A percentile compares a stretch with the other conserved stretches of the same genome.
Conservation (phyloP, 2,329 filamentous ascomycete species). For the Botrytis aclada region DNA sequence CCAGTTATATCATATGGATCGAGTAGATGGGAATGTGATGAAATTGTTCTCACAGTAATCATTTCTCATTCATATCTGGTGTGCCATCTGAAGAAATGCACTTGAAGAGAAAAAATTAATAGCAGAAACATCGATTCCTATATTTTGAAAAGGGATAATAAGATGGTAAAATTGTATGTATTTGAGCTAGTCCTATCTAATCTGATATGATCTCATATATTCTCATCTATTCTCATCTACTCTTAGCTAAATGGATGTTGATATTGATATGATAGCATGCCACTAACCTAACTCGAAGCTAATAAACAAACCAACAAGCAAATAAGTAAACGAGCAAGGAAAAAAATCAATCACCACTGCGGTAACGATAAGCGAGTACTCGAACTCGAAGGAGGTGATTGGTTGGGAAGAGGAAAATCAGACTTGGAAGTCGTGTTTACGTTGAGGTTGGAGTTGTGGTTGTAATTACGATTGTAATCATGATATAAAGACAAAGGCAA, state of each 20-base stretch:
- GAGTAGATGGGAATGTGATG: not conserved
- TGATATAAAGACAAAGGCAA: not conserved
- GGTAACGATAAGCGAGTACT: not conserved
- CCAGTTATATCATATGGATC: not conserved
- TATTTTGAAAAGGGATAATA: not conserved
- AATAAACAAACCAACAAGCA: not conserved
- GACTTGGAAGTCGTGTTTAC: not conserved
- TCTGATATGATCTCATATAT: not conserved
- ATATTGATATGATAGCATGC: accelerated
- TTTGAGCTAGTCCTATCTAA: too few species aligned
- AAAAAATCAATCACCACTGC: not conserved
- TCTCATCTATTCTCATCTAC: not conserved
- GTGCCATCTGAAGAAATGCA: accelerated
- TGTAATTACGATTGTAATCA: not conserved
- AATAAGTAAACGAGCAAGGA: too few species aligned
- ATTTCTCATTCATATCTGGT: not conserved
- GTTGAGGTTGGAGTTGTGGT: not conserved
- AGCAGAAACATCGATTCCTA: not conserved
- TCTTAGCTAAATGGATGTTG: too few species aligned
- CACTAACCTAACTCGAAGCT: too few species aligned
- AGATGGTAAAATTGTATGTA: not conserved
- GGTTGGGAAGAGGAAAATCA: not conserved
- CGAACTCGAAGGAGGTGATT: not conserved
- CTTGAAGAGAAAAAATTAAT: not conserved
- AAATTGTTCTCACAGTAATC: not conserved